Evolutionary conservation across 257 asterid genomes (phyloP).

Genomic region (Echium plantagineum): DNA sequence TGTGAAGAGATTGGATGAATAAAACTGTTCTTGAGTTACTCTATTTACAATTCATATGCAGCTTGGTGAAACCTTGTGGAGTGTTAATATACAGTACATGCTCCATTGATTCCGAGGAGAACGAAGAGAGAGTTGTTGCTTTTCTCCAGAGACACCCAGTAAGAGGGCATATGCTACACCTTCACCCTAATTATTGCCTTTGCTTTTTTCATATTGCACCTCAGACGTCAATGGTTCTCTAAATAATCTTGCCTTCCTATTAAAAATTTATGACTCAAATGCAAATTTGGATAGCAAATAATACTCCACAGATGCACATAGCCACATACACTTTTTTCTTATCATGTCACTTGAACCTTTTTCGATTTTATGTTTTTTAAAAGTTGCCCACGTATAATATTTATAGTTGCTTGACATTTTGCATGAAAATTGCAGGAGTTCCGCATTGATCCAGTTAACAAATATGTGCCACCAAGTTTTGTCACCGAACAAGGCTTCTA

Average conservation of each 20-base stretch:
- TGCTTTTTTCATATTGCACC: not conserved
- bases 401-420: not conserved
- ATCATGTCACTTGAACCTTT: not conserved
- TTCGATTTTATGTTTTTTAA: too few species aligned
- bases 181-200: slow-evolving; percentile 1
- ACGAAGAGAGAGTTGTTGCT: slow-evolving; percentile 76
- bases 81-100: slow-evolving; percentile 79
- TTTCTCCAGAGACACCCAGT: slow-evolving; percentile 76
- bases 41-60: slow-evolving; percentile 19
- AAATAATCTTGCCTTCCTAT: not conserved
- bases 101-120: slow-evolving; percentile 80
- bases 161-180: slow-evolving; percentile 8
- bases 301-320: not conserved
- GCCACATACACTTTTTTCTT: too few species aligned
- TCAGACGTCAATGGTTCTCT: slow-evolving; percentile 1
- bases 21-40: not conserved
- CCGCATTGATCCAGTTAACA: slow-evolving; percentile 43
- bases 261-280: not conserved
- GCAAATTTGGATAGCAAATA: not conserved
- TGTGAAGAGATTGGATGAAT: not conserved
- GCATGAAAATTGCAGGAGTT: slow-evolving; percentile 48
- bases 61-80: slow-evolving; percentile 79
- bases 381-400: too few species aligned
- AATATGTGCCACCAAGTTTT: slow-evolving; percentile 45
- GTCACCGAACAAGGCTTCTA: slow-evolving; percentile 51